phyloP scores from a whole-genome alignment of 2,329 filamentous ascomycete species.

The Aspergillus unguis region DNA sequence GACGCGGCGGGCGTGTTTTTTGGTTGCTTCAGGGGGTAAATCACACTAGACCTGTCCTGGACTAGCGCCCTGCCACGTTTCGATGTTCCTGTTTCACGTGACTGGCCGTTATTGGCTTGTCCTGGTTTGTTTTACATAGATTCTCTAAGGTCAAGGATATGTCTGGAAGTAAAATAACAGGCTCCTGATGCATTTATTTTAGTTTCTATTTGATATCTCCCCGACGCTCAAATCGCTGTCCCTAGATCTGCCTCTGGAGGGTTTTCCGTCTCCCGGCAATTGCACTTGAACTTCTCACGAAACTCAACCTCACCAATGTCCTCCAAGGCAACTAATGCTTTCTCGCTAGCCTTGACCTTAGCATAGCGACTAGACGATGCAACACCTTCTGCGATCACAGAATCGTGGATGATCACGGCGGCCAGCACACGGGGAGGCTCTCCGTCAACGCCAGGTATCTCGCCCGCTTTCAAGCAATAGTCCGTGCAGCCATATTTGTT shows the following conservation, averaged over 20 bases:
- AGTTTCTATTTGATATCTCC: neutral
- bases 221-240: slow-evolving; percentile 26
- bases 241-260: slow-evolving; percentile 21
- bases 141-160: no score
- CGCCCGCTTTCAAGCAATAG: slow-evolving; percentile 49
- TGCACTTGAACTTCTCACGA: slow-evolving; percentile 58
- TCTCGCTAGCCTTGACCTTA: slow-evolving; percentile 55
- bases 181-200: no score
- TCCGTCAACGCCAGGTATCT: slow-evolving; percentile 47
- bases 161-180: no score
- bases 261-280: slow-evolving; percentile 48
- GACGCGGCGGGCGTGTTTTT: slow-evolving; percentile 25
- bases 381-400: slow-evolving; percentile 60
- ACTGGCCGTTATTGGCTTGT: neutral
- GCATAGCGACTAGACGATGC: slow-evolving; percentile 68
- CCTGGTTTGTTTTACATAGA: neutral
- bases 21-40: slow-evolving; percentile 15
- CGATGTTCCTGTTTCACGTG: slow-evolving; percentile 5
- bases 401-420: slow-evolving; percentile 72
- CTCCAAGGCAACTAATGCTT: slow-evolving; percentile 43
- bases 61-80: slow-evolving; percentile 7
- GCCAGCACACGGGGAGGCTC: slow-evolving; percentile 56
- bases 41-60: slow-evolving; percentile 11
- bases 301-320: slow-evolving; percentile 58
- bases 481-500: slow-evolving; percentile 63